phyloP scores from a whole-genome alignment of 2,329 filamentous ascomycete species.

The Pseudogymnoascus sp. region DNA sequence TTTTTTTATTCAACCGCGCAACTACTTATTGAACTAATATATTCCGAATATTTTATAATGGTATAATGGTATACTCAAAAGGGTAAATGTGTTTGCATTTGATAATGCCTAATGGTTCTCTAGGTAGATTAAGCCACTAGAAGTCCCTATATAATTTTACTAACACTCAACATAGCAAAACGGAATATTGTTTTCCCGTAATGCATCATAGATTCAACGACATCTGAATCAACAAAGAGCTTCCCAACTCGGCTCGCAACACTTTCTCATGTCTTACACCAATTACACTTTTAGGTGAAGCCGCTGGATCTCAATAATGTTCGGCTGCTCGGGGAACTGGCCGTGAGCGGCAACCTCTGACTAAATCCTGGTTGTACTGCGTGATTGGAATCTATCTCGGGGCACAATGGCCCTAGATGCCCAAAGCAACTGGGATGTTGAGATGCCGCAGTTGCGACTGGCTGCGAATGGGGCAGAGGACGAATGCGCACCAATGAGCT shows the following conservation, averaged over 20 bases:
- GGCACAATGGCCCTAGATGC: constrained; percentile 22
- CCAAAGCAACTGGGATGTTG: constrained; percentile 26
- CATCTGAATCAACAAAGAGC: background rate
- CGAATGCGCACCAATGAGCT: background rate
- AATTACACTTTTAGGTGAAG: constrained; percentile 1
- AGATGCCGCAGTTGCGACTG: constrained; percentile 21
- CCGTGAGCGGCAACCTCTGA: background rate
- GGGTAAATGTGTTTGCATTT: background rate
- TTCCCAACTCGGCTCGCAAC: background rate
- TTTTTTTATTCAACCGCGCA: too few species aligned
- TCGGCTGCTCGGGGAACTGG: background rate
- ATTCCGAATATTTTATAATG: background rate
- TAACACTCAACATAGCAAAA: background rate
- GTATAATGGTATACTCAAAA: background rate
- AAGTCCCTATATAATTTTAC: background rate
- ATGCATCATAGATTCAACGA: constrained; percentile 4
- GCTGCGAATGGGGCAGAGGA: background rate
- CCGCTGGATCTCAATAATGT: background rate
- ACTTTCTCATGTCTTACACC: background rate
- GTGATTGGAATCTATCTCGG: background rate
- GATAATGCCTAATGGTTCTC: background rate
- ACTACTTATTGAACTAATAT: background rate
- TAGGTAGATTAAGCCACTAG: background rate
- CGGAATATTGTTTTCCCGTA: background rate
- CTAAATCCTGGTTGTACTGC: background rate